Evolutionary conservation across 345 rosid species (phyloP).

Genomic region (Odontarrhena argentea): DNA sequence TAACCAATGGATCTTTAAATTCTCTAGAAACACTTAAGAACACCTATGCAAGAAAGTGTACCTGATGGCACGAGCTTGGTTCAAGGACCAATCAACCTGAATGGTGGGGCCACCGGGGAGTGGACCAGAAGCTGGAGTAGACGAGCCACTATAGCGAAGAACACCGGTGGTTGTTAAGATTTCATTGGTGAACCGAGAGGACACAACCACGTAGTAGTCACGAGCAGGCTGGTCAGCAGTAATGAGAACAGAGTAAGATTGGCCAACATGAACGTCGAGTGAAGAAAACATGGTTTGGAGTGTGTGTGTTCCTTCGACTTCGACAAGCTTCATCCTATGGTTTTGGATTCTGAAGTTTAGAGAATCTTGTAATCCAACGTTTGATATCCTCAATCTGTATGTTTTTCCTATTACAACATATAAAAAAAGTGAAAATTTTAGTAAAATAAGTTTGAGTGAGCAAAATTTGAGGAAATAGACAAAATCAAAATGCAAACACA

Average conservation of each 20-base stretch:
- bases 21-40: background rate
- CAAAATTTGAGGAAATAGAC: background rate
- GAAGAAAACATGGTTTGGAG: slow-evolving; percentile 48
- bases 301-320: slow-evolving; percentile 69
- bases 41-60: slow-evolving; percentile 27
- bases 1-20: background rate
- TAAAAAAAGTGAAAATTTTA: background rate
- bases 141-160: slow-evolving; percentile 77
- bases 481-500: slow-evolving; percentile 30
- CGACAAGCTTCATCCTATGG: slow-evolving; percentile 57
- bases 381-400: slow-evolving; percentile 57
- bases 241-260: slow-evolving; percentile 67
- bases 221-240: slow-evolving; percentile 49
- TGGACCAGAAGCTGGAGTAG: slow-evolving; percentile 56
- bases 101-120: slow-evolving; percentile 68
- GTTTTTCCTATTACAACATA: slow-evolving; percentile 45
- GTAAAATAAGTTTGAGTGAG: background rate
- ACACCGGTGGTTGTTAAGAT: slow-evolving; percentile 69
- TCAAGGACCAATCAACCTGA: slow-evolving; percentile 85
- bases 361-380: slow-evolving; percentile 58
- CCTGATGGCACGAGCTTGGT: slow-evolving; percentile 95
- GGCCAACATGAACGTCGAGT: slow-evolving; percentile 64
- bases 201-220: slow-evolving; percentile 58
- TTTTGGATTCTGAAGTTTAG: slow-evolving; percentile 54
- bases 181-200: slow-evolving; percentile 63